Base-by-base conservation (phyloP, 2,329 filamentous ascomycete species). In the Endoconidiophora polonica region DNA sequence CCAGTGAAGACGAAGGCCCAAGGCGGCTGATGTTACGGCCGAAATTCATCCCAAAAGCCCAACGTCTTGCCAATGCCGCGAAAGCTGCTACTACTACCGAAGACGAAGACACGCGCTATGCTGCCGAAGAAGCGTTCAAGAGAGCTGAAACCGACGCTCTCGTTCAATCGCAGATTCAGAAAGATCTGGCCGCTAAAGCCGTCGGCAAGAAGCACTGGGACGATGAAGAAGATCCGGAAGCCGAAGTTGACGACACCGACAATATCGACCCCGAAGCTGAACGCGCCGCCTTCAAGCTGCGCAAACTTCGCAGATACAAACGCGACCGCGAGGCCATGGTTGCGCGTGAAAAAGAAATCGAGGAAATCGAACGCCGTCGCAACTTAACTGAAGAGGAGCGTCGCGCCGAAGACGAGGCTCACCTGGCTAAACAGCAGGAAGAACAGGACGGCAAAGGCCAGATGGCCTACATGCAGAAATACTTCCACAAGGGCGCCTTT, bases 401-500 rank as follows among this genome's bases (percentile, higher is more conserved):
- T 44, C 78, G 81, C 52, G 81, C 78, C 52, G 91, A 98, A 63
- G 91, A 98, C 63, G 76, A 79, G 41, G 83, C 74, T 46, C 85
- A 78, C 63, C 68, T 96, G 16, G 79, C 80, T 1, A 71, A 73
- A 56, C 90, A 96, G 65, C 78, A 82, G 57, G 83, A 83, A 55
- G 87, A 94, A 55, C 84, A 85, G 58, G 79, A 83, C 54, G 65
- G 71, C 46, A 81, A 82, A 54, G 86, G 86, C 48, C 83, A 90
- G 65, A 86, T 91, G 72, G 76, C 76, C 2, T 95, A 79, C 63
- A 86, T 96, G 83, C 88, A 95, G 61, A 87, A 88, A 62, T 98
- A 96, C 68, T 88, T 86, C 65, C 91, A 98, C 71, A 90, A 88
- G 67, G 91, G 91, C 45, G 91, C 91, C 14, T 98, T 96, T 68